These are phyloP conservation scores for Penicillium manginii DNA, from an alignment of 495 filamentous ascomycete species.

Conservation along the genomic window DNA sequence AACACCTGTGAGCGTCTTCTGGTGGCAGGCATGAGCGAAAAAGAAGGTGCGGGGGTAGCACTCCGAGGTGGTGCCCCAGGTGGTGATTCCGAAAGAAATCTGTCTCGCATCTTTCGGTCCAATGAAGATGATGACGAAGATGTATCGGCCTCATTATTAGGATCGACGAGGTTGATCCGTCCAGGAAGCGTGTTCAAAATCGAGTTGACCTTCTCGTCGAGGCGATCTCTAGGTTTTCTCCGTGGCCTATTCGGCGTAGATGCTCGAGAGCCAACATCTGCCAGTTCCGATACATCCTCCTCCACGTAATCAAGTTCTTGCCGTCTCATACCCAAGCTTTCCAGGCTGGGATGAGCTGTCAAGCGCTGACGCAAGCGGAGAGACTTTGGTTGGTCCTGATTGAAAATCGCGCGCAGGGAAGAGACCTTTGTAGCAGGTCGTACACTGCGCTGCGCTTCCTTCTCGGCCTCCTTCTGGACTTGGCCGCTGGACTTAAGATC, in stretches of 20 bases:
- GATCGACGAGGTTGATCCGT: constrained; percentile 67
- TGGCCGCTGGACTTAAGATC: constrained; percentile 19
- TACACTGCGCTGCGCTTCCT: constrained; percentile 17
- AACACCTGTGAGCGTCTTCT: constrained; percentile 41
- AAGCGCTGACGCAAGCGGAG: constrained; percentile 35
- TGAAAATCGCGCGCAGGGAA: constrained; percentile 20
- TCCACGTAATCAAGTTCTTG: constrained; percentile 32
- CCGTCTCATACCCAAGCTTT: constrained; percentile 40
- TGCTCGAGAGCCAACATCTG: constrained; percentile 31
- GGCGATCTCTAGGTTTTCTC: constrained; percentile 61
- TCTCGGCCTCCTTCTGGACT: constrained; percentile 19
- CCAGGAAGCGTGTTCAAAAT: constrained; percentile 81
- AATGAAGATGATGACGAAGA: constrained; percentile 42
- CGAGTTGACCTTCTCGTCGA: constrained; percentile 84
- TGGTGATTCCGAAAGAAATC: constrained; percentile 44
- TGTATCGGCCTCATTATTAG: constrained; percentile 35
- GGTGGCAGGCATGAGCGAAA: constrained; percentile 68
- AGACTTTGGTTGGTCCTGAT: constrained; percentile 30
- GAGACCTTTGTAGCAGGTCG: constrained; percentile 22
- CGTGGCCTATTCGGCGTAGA: constrained; percentile 37
- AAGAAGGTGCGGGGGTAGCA: constrained; percentile 65
- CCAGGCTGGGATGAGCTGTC: constrained; percentile 43
- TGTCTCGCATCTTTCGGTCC: constrained; percentile 36
- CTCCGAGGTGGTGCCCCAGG: constrained; percentile 38
- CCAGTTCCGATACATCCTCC: constrained; percentile 26